phyloP scores from a whole-genome alignment of 1,284 basidiomycete species.

The Jaminaea rosea region DNA sequence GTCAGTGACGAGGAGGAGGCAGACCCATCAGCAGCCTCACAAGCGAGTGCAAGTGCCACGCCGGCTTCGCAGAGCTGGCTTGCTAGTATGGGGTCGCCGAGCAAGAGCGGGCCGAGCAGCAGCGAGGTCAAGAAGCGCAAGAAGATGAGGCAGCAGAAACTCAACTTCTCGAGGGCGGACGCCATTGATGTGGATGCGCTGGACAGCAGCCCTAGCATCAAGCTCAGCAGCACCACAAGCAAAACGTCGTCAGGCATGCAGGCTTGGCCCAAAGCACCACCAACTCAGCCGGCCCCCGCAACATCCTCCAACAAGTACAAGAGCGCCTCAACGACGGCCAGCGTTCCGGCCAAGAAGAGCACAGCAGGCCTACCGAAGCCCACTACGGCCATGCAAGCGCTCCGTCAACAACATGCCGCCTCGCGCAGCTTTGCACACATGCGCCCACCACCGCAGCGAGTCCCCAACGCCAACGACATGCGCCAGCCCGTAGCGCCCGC shows the following conservation, averaged over 20 bases:
- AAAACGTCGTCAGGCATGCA: background rate
- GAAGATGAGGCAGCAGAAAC: slow-evolving; percentile 30
- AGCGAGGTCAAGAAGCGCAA: slow-evolving; percentile 6
- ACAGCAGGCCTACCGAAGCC: background rate
- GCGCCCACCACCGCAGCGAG: no score
- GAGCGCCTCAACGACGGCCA: slow-evolving; percentile 10
- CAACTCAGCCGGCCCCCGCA: slow-evolving; percentile 10
- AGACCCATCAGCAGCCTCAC: no score
- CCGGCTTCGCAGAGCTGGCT: background rate
- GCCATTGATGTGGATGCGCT: slow-evolving; percentile 24
- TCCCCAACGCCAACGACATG: slow-evolving; percentile 1
- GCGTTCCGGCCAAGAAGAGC: background rate
- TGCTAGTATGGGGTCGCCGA: background rate
- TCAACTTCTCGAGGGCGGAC: slow-evolving; percentile 20
- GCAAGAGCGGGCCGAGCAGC: background rate
- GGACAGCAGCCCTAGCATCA: slow-evolving; percentile 3
- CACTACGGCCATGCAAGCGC: background rate
- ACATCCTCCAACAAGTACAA: slow-evolving; percentile 26
- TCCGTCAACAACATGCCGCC: background rate
- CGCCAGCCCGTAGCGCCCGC: slow-evolving; percentile 28
- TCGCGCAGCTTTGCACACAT: background rate
- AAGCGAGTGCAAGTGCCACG: no score
- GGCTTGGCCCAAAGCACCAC: slow-evolving; percentile 5
- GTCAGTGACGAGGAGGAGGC: slow-evolving; percentile 22
- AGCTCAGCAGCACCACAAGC: slow-evolving; percentile 11